Percentiles rank a stretch among this genome's conserved stretches.
These are phyloP conservation scores for Dictyostelium brefeldianum DNA, from an alignment of 78 protist genomes.

Conservation along the genomic window DNA sequence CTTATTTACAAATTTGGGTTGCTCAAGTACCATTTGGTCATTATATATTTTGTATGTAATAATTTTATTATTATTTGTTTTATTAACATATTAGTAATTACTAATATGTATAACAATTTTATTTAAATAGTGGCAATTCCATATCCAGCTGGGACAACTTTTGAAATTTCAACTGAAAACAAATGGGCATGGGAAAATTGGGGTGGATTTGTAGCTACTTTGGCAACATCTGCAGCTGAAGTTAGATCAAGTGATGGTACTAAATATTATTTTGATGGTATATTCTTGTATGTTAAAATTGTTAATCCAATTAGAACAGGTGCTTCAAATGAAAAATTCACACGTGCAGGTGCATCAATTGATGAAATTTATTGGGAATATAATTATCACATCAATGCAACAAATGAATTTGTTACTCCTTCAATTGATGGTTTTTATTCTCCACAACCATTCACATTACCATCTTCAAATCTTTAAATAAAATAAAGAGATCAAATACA, in stretches of 20 bases:
- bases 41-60: background rate
- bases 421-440: constrained; percentile 13
- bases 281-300: constrained; percentile 4
- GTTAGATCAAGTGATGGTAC: constrained; percentile 42
- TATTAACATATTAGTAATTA: too few species aligned
- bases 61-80: too few species aligned
- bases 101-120: too few species aligned
- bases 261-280: constrained; percentile 45
- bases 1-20: background rate
- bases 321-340: background rate
- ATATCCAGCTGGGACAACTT: constrained; percentile 30
- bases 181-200: background rate
- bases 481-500: too few species aligned
- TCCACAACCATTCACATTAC: background rate
- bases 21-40: constrained; percentile 7
- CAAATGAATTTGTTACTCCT: background rate
- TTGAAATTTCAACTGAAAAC: background rate
- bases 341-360: constrained; percentile 9
- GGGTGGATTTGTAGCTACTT: background rate
- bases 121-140: constrained; percentile 9
- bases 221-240: background rate
- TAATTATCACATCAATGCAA: constrained; percentile 15
- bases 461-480: background rate
- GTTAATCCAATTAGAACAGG: constrained; percentile 6
- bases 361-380: constrained; percentile 21